Evolutionary conservation across 164 flowering plant species (phyloP), one percentile per base, ranked within the genome.

Genomic region (Liquidambar formosana): DNA sequence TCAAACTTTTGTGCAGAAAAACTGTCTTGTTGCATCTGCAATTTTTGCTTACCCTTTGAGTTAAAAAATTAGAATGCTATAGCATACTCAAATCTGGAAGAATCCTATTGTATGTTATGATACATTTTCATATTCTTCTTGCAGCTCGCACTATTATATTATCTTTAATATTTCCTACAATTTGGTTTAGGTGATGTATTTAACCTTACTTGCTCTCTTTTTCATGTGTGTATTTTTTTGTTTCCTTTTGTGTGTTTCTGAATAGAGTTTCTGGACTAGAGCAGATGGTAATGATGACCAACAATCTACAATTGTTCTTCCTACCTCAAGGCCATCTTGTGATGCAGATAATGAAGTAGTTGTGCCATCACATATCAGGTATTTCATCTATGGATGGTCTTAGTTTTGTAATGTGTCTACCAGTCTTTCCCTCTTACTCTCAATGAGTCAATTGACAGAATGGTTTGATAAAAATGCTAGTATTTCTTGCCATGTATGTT

Each of bases 201-300:
- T 61, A 41, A 22, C 33, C 8, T 65, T 44, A 18, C 13, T 41
- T 21, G 33, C 19, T 52, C 21, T 52, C 48, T 5, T 53, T 58
- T 14, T 58, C 44, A 45, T 48, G 18, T 59, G 12, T 53, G 0
- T 69, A n/a, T 28, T 56, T 57, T 61, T 69, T 38, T 28, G 28
- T 14, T 75, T 60, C 62, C 53, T 75, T 16, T 67, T 73, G 23
- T 70, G 43, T 43, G 3, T 43, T 65, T 27, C 56, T 71, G 67
- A 53, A 43, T 60, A 90, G 95, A 80, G 67, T 66, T 65, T 81
- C 57, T 61, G 44, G 73, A 71, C 79, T 45, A 74, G 71, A 75
- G 61, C 61, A 43, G 88, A 87, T 77, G 84, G 70, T 52, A 64
- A 66, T 73, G 88, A 81, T 66, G 86, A 77, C 14, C 73, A 79